Conservation (phyloP, 2,329 filamentous ascomycete species). For the Trichoderma cornu-damae region DNA sequence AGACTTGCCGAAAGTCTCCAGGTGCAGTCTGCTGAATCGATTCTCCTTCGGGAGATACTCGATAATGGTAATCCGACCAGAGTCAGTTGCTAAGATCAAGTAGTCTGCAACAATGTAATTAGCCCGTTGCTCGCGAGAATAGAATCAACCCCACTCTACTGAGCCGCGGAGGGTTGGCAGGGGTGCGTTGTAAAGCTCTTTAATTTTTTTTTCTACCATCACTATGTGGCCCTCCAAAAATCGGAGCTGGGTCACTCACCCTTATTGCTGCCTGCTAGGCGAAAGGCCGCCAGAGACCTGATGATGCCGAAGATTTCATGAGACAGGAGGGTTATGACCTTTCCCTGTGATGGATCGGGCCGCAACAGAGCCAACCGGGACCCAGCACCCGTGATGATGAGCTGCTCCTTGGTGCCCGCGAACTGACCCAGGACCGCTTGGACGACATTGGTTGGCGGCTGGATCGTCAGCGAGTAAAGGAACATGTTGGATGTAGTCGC, state of each 20-base stretch:
- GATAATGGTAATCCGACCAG: constrained; percentile 87
- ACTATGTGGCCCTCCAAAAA: constrained; percentile 17
- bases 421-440: constrained; percentile 94
- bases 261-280: constrained; percentile 90
- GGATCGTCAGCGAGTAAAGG: constrained; percentile 94
- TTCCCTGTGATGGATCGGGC: constrained; percentile 78
- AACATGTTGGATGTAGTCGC: constrained; percentile 98
- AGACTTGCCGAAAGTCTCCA: constrained; percentile 98
- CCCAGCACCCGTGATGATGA: constrained; percentile 90
- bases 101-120: constrained; percentile 61
- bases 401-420: constrained; percentile 92
- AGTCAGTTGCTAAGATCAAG: constrained; percentile 92
- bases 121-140: constrained; percentile 25
- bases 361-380: constrained; percentile 84
- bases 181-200: constrained; percentile 24
- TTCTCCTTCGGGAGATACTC: constrained; percentile 87
- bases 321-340: constrained; percentile 77
- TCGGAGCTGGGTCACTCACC: constrained; percentile 58
- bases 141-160: constrained; percentile 27
- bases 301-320: constrained; percentile 98
- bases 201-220: constrained; percentile 16
- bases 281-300: constrained; percentile 78
- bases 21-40: constrained; percentile 79
- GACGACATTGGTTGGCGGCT: constrained; percentile 82
- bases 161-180: constrained; percentile 22